phyloP scores from a whole-genome alignment of 2,329 filamentous ascomycete species.

The Aspergillus uvarum region DNA sequence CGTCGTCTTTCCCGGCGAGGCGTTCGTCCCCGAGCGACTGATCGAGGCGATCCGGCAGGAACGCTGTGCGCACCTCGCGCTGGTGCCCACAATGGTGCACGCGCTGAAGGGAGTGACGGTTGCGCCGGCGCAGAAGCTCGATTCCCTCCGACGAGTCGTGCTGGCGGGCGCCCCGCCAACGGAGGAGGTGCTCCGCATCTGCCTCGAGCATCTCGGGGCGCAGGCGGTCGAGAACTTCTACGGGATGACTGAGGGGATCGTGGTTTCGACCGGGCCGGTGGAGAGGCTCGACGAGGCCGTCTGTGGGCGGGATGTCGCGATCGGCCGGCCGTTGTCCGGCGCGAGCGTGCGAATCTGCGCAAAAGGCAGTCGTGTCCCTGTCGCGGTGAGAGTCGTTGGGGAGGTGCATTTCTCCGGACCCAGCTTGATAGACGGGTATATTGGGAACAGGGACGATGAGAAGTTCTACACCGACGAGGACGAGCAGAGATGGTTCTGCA shows the following conservation, averaged over 20 bases:
- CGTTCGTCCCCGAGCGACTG: background rate
- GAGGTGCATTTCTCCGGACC: background rate
- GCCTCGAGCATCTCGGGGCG: conserved; percentile 12
- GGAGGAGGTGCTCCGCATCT: conserved; percentile 16
- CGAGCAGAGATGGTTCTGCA: conserved; percentile 17
- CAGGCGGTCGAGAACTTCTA: conserved; percentile 17
- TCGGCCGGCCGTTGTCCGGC: background rate
- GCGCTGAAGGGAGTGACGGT: background rate
- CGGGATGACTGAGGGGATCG: conserved; percentile 17
- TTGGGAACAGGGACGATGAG: conserved; percentile 4
- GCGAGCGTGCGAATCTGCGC: background rate
- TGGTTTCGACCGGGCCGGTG: background rate
- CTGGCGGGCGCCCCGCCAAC: conserved; percentile 15
- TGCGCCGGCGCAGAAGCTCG: background rate
- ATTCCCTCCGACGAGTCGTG: conserved; percentile 9
- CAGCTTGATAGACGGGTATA: conserved; percentile 5
- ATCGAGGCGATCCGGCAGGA: background rate
- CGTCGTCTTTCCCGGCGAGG: conserved; percentile 15
- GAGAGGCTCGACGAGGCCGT: background rate
- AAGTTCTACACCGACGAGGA: conserved; percentile 17
- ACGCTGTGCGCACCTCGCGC: background rate
- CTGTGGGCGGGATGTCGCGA: background rate
- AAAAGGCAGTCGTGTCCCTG: background rate
- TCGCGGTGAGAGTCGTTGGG: background rate
- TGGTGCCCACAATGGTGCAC: background rate